Percentiles rank a stretch among this genome's conserved stretches.
These are phyloP conservation scores for Chloropicon primus DNA, from an alignment of 139 green algal genomes.

Conservation along the genomic window DNA sequence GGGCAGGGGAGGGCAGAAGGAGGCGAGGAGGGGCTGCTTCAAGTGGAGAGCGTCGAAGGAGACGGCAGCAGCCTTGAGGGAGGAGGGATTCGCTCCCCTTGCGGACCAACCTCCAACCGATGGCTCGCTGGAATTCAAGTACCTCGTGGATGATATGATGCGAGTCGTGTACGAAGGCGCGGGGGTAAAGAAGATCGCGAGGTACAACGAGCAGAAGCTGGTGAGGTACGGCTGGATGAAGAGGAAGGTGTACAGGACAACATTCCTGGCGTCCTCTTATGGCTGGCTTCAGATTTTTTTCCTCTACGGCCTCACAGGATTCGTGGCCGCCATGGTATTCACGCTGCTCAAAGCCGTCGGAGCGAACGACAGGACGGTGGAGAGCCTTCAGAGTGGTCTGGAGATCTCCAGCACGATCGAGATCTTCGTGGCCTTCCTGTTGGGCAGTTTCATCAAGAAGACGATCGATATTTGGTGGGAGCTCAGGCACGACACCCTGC, in stretches of 20 bases:
- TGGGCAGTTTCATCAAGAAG: slow-evolving; percentile 1
- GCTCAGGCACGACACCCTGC: not conserved
- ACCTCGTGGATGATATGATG: not conserved
- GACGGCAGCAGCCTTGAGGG: too few relatives aligned
- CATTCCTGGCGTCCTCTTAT: not conserved
- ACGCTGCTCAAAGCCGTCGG: not conserved
- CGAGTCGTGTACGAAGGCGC: not conserved
- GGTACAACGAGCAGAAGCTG: slow-evolving; percentile 3
- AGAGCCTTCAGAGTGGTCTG: not conserved
- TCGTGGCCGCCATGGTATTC: not conserved
- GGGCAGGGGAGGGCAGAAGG: too few relatives aligned
- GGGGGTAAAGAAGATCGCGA: not conserved
- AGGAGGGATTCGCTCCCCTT: not conserved
- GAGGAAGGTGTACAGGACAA: not conserved
- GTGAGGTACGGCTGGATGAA: not conserved
- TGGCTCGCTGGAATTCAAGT: not conserved
- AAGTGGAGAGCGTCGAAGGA: too few relatives aligned
- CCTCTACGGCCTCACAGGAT: not conserved
- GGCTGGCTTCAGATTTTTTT: not conserved
- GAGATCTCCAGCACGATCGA: not conserved
- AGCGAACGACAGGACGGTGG: not conserved
- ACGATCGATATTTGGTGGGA: slow-evolving; percentile 6
- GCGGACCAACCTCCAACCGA: not conserved
- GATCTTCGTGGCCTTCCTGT: not conserved
- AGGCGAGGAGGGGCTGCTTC: too few relatives aligned